Conservation (phyloP, 1,284 basidiomycete species). For the Pulveroboletus sp. region DNA sequence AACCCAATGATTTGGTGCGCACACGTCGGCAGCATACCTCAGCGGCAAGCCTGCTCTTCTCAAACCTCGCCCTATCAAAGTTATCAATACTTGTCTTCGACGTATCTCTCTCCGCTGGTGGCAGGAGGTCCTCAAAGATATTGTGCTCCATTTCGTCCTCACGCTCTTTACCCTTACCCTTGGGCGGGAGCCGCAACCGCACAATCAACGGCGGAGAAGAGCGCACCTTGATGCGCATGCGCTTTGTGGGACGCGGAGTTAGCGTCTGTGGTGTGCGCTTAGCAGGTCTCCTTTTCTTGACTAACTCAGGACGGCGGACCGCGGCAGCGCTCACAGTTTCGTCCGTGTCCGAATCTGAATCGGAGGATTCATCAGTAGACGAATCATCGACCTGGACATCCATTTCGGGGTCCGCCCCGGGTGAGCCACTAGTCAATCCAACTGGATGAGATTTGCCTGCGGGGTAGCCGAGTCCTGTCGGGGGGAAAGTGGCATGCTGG, state of each 20-base stretch:
- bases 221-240: slow-evolving; percentile 37
- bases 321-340: slow-evolving; percentile 12
- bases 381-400: slow-evolving; percentile 17
- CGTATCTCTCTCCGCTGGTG: slow-evolving; percentile 70
- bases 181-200: slow-evolving; percentile 51
- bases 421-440: slow-evolving; percentile 2
- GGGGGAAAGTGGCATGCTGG: slow-evolving; percentile 5
- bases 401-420: slow-evolving; percentile 18
- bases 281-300: slow-evolving; percentile 31
- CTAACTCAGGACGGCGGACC: slow-evolving; percentile 12
- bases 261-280: slow-evolving; percentile 24
- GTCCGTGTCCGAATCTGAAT: slow-evolving; percentile 35
- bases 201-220: slow-evolving; percentile 42
- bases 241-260: slow-evolving; percentile 34
- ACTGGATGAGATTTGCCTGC: slow-evolving; percentile 6
- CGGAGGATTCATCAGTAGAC: slow-evolving; percentile 27
- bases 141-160: slow-evolving; percentile 54
- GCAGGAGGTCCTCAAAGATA: slow-evolving; percentile 83
- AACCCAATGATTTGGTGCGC: background rate
- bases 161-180: slow-evolving; percentile 58
- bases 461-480: slow-evolving; percentile 2
- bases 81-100: slow-evolving; percentile 62
- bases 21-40: slow-evolving; percentile 48
- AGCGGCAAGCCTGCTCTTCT: slow-evolving; percentile 64
- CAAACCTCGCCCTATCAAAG: slow-evolving; percentile 76